These are phyloP conservation scores for Starmerella stellata DNA, from an alignment of 805 yeast species.

Conservation along the genomic window DNA sequence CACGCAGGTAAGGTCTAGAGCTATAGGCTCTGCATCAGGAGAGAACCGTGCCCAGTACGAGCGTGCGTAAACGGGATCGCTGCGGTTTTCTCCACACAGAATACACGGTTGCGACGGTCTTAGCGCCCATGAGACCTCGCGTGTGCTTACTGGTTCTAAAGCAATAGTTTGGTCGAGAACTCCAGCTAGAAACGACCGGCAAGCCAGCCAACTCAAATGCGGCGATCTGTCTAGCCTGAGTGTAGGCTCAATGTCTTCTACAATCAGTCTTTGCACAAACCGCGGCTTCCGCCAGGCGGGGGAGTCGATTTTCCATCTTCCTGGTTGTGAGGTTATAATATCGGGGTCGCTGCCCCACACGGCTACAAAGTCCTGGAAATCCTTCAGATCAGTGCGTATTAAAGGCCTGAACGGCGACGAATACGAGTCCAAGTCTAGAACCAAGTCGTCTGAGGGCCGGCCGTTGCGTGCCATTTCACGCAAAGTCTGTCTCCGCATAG, in stretches of 20 bases:
- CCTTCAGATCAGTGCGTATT: constrained; percentile 17
- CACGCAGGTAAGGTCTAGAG: constrained; percentile 69
- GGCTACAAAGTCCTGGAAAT: constrained; percentile 12
- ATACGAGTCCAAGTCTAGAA: constrained; percentile 16
- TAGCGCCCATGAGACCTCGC: constrained; percentile 45
- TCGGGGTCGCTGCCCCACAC: background rate
- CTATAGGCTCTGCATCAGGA: constrained; percentile 14
- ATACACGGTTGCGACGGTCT: constrained; percentile 51
- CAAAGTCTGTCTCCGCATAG: background rate
- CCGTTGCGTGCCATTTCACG: constrained; percentile 1
- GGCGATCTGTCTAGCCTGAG: constrained; percentile 46
- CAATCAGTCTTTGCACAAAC: constrained; percentile 44
- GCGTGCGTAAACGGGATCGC: constrained; percentile 57
- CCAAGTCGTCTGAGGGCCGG: constrained; percentile 5
- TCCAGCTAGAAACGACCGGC: constrained; percentile 42
- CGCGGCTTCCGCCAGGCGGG: constrained; percentile 32
- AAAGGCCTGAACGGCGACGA: constrained; percentile 18
- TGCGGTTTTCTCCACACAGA: constrained; percentile 64
- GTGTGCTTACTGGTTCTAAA: constrained; percentile 72
- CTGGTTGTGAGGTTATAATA: background rate
- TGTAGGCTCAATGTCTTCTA: constrained; percentile 67
- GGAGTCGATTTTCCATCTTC: constrained; percentile 6
- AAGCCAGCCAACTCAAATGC: constrained; percentile 43
- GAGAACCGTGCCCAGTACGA: constrained; percentile 41
- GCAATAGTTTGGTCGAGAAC: constrained; percentile 65